These are phyloP conservation scores for sweet orange (Citrus sinensis) DNA, from an alignment of 345 rosid genomes.

Conservation along the genomic window DNA sequence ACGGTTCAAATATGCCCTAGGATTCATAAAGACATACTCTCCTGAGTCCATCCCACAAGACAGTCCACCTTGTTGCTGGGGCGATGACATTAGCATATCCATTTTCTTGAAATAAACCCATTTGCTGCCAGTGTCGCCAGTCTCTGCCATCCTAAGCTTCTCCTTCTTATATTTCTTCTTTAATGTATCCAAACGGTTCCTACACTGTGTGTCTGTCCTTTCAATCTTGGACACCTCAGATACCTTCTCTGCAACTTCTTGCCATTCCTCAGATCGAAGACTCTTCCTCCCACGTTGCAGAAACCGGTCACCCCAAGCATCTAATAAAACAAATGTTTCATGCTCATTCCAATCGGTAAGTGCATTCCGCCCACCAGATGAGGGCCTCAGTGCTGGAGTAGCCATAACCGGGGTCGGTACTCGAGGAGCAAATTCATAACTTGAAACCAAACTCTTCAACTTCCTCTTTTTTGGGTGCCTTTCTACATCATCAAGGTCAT, in stretches of 20 bases:
- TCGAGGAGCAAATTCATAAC: conserved; percentile 86
- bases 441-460: conserved; percentile 60
- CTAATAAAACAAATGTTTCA: conserved; percentile 77
- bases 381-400: conserved; percentile 30
- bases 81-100: conserved; percentile 71
- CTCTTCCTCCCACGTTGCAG: conserved; percentile 87
- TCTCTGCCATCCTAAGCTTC: conserved; percentile 48
- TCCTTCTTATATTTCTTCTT: conserved; percentile 97
- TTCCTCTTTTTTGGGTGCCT: conserved; percentile 74
- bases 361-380: conserved; percentile 58
- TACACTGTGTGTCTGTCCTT: conserved; percentile 78
- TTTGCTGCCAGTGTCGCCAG: conserved; percentile 44
- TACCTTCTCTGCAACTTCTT: conserved; percentile 92
- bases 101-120: conserved; percentile 88
- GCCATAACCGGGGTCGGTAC: conserved; percentile 36
- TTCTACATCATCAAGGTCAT: conserved; percentile 33
- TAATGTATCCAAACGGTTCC: conserved; percentile 80
- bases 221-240: conserved; percentile 71
- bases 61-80: conserved; percentile 66
- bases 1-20: conserved; percentile 59
- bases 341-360: conserved; percentile 86
- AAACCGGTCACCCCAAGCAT: conserved; percentile 92
- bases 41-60: conserved; percentile 93
- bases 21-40: conserved; percentile 73
- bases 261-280: conserved; percentile 91